A percentile compares a stretch with the other conserved stretches of the same genome.
Evolutionary conservation across 192 early-diverging fungal genomes (phyloP).

Genomic region (Phycomyces nitens): DNA sequence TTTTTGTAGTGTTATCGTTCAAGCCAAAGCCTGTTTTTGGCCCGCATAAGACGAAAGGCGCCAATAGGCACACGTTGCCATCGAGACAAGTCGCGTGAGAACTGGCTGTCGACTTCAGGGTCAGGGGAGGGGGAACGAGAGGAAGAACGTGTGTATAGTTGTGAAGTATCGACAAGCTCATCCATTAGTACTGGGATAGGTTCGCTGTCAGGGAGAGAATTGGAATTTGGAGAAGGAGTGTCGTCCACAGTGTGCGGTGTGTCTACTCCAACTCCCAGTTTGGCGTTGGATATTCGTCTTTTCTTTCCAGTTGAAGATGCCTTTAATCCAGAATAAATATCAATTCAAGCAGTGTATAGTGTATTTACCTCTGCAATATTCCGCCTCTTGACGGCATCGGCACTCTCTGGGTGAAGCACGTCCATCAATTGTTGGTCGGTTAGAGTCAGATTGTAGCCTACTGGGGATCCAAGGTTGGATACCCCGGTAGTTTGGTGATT

Average conservation of each 20-base stretch:
- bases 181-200: slow-evolving; percentile 38
- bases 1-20: slow-evolving; percentile 15
- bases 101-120: slow-evolving; percentile 17
- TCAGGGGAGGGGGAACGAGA: slow-evolving; percentile 45
- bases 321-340: slow-evolving; percentile 1
- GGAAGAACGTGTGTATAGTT: slow-evolving; percentile 39
- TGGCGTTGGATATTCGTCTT: slow-evolving; percentile 9
- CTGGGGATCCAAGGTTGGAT: neutral
- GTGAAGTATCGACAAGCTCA: slow-evolving; percentile 49
- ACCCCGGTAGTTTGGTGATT: too few relatives aligned
- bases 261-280: neutral
- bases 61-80: slow-evolving; percentile 55
- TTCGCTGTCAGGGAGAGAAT: neutral
- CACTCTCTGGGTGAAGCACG: slow-evolving; percentile 3
- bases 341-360: too few relatives aligned
- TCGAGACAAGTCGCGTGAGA: slow-evolving; percentile 40
- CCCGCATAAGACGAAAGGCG: slow-evolving; percentile 39
- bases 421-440: slow-evolving; percentile 13
- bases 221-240: neutral
- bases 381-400: neutral
- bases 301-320: slow-evolving; percentile 9
- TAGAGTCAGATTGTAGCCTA: neutral
- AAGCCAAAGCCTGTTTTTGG: slow-evolving; percentile 29
- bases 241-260: too few relatives aligned
- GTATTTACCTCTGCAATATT: slow-evolving; percentile 11